Base-by-base conservation (phyloP, 371 early-diverging fungal genomes). In the Actinomucor elegans region DNA sequence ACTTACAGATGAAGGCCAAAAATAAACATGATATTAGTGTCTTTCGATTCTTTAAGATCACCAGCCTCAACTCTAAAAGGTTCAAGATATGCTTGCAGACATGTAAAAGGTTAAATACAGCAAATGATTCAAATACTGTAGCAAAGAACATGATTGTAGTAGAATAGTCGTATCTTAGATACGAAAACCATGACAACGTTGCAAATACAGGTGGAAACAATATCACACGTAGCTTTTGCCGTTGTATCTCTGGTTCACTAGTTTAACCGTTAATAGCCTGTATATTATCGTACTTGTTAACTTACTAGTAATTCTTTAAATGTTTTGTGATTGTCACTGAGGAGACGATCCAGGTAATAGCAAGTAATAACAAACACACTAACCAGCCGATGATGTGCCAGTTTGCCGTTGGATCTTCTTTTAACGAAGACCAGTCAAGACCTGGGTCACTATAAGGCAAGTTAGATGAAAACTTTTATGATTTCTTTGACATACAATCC, bases 121-220 rank as follows among this genome's bases (percentile, higher is more conserved):
- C 78, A 61, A 78, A 74, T 1, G 74, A 59, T 59, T 74, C 78
- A 52, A 78, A 72, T n/a, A 75, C 41, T 9, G 62, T 60, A 6
- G 78, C 78, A 41, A 75, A 78, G 31, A 78, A 75, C 61, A 66
- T 72, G 52, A 78, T 78, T 8, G 71, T 70, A 2, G 78, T 78
- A 1, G 69, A 50, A 48, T 73, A 73, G 35, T 73, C 71, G 35
- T 67, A 77, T 23, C 67, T 61, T 26, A 77, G 45, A 55, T 77
- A 77, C 2, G 71, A 62, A 23, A 77, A 48, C 78, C 78, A 78
- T 10, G 75, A 57, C 33, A 74, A 42, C 6, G 71, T 68, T 8
- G 71, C 57, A 48, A 70, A 78, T 5, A 75, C 59, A 1, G 78
- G 67, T 24, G 78, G 78, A 47, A 71, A 78, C 20, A 70, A 38